These are phyloP conservation scores for Fusarium pininemorale DNA, from an alignment of 2,329 filamentous ascomycete species.

Conservation along the genomic window DNA sequence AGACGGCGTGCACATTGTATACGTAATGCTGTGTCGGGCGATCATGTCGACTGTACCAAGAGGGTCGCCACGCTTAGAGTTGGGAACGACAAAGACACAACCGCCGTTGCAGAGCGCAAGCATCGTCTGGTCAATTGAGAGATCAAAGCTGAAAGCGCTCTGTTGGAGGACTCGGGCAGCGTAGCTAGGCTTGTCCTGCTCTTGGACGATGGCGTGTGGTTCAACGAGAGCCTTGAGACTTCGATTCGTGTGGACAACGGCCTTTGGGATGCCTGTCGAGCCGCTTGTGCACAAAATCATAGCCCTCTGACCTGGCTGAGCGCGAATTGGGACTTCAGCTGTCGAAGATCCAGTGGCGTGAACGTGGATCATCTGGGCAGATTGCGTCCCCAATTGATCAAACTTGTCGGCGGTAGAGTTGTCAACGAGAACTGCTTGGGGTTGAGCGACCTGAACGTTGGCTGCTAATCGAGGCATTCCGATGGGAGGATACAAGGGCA, in stretches of 20 bases:
- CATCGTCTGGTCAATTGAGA: constrained; percentile 15
- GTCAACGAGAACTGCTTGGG: constrained; percentile 4
- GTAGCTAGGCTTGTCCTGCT: not conserved
- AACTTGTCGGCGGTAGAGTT: not conserved
- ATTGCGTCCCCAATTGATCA: not conserved
- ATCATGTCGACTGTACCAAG: constrained; percentile 9
- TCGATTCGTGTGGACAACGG: not conserved
- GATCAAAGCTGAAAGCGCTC: constrained; percentile 22
- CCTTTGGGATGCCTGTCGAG: constrained; percentile 16
- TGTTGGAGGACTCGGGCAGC: constrained; percentile 9
- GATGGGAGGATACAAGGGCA: constrained; percentile 4
- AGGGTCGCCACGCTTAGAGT: not conserved
- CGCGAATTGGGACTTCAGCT: not conserved
- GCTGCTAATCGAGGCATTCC: not conserved
- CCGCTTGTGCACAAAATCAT: constrained; percentile 25
- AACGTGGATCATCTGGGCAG: not conserved
- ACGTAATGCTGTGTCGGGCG: not conserved
- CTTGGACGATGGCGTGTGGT: not conserved
- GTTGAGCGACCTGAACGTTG: constrained; percentile 2
- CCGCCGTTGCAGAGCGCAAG: constrained; percentile 11
- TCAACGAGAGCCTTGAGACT: constrained; percentile 1
- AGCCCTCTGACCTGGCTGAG: not conserved
- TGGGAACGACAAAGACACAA: not conserved
- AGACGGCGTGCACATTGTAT: constrained; percentile 5
- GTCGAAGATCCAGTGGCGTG: not conserved